Base-by-base conservation (phyloP, 495 filamentous ascomycete species). In the Letharia columbiana region DNA sequence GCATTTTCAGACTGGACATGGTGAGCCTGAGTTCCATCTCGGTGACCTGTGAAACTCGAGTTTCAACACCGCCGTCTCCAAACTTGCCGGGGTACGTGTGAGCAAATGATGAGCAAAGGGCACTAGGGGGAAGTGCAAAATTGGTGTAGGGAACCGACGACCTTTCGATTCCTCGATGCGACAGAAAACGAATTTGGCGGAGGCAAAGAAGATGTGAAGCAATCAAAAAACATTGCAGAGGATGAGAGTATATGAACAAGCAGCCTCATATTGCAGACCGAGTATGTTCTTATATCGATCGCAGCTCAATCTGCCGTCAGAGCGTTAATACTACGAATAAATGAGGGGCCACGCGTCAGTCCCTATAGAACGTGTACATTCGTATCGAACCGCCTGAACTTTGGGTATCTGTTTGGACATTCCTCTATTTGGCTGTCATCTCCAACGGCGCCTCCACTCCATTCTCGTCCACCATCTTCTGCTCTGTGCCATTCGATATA, bases 321-420 rank as follows among this genome's bases (percentile, higher is more conserved):
- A 52, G 49, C 49, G 23, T 23, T 52, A 31, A 52, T 35, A 8
- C 28, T 56, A 56, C 52, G 28, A 35, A 33, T 3, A 33, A 17
- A 18, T 35, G 52, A 33, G 11, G 13, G 12, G 13, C 28, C 4
- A 56, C 52, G 28, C 31, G 52, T 56, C 31, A 56, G 1, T 13
- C n/a, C 11, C 35, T 40, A n/a, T 42, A 59, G 17, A 18, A n/a
- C 18, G 23, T 18, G n/a, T 23, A 31, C 10, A n/a, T 4, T 41
- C 45, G 7, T n/a, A 49, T 49, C 45, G 57, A 39, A 60, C 6
- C 8, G 13, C 57, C 28, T 37, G 11, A 39, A 4, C 18, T 60
- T 54, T 28, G 47, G 54, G 41, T 39, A 45, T 65, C 54, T 65
- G 60, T 35, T 49, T 65, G 18, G 11, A 13, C 7, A 40, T 28